phyloP scores from a whole-genome alignment of 495 filamentous ascomycete genomes.

The Darksidea phi region DNA sequence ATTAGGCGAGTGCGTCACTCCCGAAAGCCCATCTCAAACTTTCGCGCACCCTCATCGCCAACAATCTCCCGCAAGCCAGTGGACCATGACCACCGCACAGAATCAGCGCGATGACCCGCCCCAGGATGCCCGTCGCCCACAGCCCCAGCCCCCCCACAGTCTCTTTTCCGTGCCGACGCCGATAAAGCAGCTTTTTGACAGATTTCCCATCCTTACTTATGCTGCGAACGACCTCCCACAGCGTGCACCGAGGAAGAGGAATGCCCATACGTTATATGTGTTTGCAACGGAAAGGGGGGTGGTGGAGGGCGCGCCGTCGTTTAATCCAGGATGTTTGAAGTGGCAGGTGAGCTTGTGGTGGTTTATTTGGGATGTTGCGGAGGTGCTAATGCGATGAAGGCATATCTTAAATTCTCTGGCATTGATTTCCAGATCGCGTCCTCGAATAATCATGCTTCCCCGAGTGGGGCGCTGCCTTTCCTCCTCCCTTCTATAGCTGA shows the following conservation, averaged over 20 bases:
- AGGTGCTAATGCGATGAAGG: conserved; percentile 48
- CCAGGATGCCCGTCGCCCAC: neutral
- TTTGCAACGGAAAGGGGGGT: conserved; percentile 71
- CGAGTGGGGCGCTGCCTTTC: conserved; percentile 83
- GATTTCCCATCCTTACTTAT: conserved; percentile 75
- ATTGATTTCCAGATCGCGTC: conserved; percentile 67
- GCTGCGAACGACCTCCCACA: conserved; percentile 74
- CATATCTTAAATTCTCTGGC: conserved; percentile 75
- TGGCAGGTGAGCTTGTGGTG: conserved; percentile 72
- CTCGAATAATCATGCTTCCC: conserved; percentile 91
- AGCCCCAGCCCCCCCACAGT: conserved; percentile 8
- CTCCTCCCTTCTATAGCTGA: conserved; percentile 58
- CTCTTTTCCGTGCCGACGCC: conserved; percentile 69
- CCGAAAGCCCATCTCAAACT: neutral
- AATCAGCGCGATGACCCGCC: neutral
- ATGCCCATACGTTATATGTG: conserved; percentile 68
- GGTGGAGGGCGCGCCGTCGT: conserved; percentile 64
- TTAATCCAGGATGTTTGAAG: conserved; percentile 91
- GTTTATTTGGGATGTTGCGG: neutral
- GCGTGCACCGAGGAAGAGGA: conserved; percentile 51
- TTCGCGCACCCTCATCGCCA: conserved; percentile 4
- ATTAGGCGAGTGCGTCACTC: conserved; percentile 17
- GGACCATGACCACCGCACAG: conserved; percentile 27
- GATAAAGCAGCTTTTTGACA: conserved; percentile 78
- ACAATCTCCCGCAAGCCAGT: conserved; percentile 3